Evolutionary conservation across 2,329 filamentous ascomycete species (phyloP), one percentile per base, ranked within the genome.

Genomic region (Niveomyces coronatus): DNA sequence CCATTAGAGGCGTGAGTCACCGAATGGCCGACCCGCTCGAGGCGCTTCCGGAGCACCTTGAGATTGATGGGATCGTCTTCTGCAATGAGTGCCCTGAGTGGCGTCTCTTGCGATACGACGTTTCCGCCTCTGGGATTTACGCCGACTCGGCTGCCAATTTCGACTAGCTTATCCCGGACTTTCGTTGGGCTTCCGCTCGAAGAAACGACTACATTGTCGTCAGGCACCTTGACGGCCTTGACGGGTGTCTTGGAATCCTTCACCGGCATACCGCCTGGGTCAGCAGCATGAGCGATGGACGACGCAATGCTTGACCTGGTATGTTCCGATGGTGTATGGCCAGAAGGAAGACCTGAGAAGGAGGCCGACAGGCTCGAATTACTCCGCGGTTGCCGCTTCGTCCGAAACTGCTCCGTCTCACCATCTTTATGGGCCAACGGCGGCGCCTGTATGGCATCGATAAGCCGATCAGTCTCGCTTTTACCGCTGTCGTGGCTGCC

Each of bases 51-150:
- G 28, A 94, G 63, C 29, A 94, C 84, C 42, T 78, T 82, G 58
- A 84, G 84, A 49, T 94, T 94, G 48, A 93, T 79, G 0, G 85
- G 85, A 49, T 94, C 86, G 47, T 94, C 87, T 52, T 94, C 87
- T 0, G 87, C 87, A 24, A 94, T 76, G 16, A 94, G 65, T 3
- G 93, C 76, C 14, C 71, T 68, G 46, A 40, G 9, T 28, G 42
- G 10, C 45, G 37, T 14, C 49, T 55, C 32, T 24, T 52, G 39
- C 9, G 6, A 7, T 3, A 15, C 18, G 3, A 37, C 13, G 13
- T 34, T 41, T 15, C 31, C 36, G 24, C 43, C 50, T 4, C 34
- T 16, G 11, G 30, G 15, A 4, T 30, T 20, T 14, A n/a, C n/a
- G n/a, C 23, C 24, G 5, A 31, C 7, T 8, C 26, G 31, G 8